Base-by-base conservation (phyloP, 306 rosid genomes). In the Citrullus mucosospermus region DNA sequence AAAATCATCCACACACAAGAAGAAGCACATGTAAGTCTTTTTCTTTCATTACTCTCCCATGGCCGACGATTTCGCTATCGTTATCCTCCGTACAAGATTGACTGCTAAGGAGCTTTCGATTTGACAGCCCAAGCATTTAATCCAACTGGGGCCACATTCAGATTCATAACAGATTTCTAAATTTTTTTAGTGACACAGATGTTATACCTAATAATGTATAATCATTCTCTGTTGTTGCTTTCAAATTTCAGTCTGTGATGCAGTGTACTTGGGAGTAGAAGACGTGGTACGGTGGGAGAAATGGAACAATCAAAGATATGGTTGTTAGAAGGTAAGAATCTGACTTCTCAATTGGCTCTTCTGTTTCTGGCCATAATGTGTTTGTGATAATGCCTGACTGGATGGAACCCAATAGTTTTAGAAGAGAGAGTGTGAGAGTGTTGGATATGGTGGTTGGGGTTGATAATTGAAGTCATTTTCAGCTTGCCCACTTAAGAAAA, bases 281-380 rank as follows among this genome's bases (percentile, higher is more conserved):
- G 80, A 83, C 88, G 79, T 70, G 78, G 81, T 77, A 86, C 67
- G 84, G 80, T 14, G 46, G 28, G 70, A 74, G 81, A 53, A 58
- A 83, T 39, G 60, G 82, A 38, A 66, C 75, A 69, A 69, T 69
- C 56, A 43, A 44, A 69, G 75, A 69, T 69, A 43, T 69, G 75
- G 75, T 43, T 44, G 55, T 69, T 69, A 20, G 18, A 69, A 43
- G 75, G 55, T 69, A 43, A 20, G n/a, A 69, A 17, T 67, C 30
- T 44, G 75, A 69, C 34, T 69, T 69, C 55, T 69, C 74, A 17
- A 67, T 22, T 44, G 5, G 34, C 34, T 69, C 20, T 61, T 61
- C 41, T 61, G 41, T 30, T 20, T 44, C 55, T 20, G 75, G 56
- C 55, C 75, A 43, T 69, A 69, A 69, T 22, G 2, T 44, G 75